These are phyloP conservation scores for Gorgonomyces haynaldii DNA, from an alignment of 192 early-diverging fungal species.

Conservation along the genomic window DNA sequence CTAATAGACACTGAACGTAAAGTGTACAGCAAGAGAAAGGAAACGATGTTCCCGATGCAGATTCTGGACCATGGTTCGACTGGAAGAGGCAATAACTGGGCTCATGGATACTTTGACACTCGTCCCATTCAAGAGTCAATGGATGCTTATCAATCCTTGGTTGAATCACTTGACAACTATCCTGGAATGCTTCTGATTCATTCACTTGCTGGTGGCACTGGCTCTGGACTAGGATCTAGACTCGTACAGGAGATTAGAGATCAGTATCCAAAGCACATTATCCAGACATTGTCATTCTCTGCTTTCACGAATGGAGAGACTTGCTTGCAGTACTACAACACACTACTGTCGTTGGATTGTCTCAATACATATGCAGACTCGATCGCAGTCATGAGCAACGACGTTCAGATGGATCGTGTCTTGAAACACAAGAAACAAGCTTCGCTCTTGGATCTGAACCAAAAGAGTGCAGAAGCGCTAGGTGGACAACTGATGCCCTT, in stretches of 20 bases:
- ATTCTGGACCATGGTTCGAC: conserved; percentile 17
- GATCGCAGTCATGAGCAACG: too few species aligned
- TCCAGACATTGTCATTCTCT: conserved; percentile 12
- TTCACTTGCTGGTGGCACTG: conserved; percentile 31
- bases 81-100: conserved; percentile 39
- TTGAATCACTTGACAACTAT: background rate
- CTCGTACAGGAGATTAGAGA: conserved; percentile 27
- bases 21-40: too few species aligned
- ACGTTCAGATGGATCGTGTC: too few species aligned
- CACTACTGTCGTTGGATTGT: conserved; percentile 27
- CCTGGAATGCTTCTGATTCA: conserved; percentile 17
- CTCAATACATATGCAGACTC: too few species aligned
- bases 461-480: too few species aligned
- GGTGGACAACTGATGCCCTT: too few species aligned
- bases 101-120: conserved; percentile 29
- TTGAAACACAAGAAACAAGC: too few species aligned
- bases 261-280: conserved; percentile 12
- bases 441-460: too few species aligned
- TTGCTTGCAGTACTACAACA: conserved; percentile 33
- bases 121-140: conserved; percentile 12
- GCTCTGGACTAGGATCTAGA: conserved; percentile 32
- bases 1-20: conserved; percentile 34
- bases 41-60: background rate
- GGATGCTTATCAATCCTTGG: conserved; percentile 9
- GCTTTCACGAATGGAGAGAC: conserved; percentile 32